Percentiles rank a stretch among this genome's conserved stretches.
Evolutionary conservation across 257 asterid species (phyloP).

Genomic region (Paulownia fortunei): DNA sequence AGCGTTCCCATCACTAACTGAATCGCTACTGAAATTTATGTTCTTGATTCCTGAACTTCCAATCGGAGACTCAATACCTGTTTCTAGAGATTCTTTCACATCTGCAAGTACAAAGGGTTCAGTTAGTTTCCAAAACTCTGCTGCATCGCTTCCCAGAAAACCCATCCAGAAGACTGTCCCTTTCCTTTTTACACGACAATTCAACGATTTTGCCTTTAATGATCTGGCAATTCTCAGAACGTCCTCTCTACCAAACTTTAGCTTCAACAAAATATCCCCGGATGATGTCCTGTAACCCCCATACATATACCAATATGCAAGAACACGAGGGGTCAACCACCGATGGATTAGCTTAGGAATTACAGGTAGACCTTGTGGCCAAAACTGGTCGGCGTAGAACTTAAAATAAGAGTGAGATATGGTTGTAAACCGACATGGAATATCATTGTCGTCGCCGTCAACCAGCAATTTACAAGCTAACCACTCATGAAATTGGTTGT

Average conservation of each 20-base stretch:
- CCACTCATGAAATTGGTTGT: conserved; percentile 82
- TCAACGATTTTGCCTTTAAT: conserved; percentile 58
- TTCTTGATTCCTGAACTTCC: conserved; percentile 37
- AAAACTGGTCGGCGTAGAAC: conserved; percentile 82
- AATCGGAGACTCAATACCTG: conserved; percentile 35
- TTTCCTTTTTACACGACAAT: conserved; percentile 62
- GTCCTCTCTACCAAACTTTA: conserved; percentile 68
- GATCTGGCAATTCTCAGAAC: conserved; percentile 53
- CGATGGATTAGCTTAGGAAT: conserved; percentile 85
- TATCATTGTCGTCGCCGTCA: conserved; percentile 37
- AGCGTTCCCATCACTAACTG: conserved; percentile 46
- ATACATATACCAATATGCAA: conserved; percentile 97
- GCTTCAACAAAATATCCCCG: conserved; percentile 82
- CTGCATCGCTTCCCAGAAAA: conserved; percentile 69
- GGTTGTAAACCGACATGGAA: conserved; percentile 59
- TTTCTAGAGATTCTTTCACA: conserved; percentile 55
- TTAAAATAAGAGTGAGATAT: conserved; percentile 64
- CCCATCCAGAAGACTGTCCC: conserved; percentile 82
- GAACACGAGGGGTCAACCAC: conserved; percentile 90
- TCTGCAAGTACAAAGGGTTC: conserved; percentile 76
- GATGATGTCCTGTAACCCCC: conserved; percentile 78
- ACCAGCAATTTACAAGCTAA: conserved; percentile 41
- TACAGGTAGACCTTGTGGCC: conserved; percentile 58
- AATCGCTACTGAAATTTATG: conserved; percentile 35
- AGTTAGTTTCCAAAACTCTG: conserved; percentile 64